Evolutionary conservation across 352 stramenopile species (phyloP), one percentile per base, ranked within the genome.

Genomic region (Globisporangium sylvaticum): DNA sequence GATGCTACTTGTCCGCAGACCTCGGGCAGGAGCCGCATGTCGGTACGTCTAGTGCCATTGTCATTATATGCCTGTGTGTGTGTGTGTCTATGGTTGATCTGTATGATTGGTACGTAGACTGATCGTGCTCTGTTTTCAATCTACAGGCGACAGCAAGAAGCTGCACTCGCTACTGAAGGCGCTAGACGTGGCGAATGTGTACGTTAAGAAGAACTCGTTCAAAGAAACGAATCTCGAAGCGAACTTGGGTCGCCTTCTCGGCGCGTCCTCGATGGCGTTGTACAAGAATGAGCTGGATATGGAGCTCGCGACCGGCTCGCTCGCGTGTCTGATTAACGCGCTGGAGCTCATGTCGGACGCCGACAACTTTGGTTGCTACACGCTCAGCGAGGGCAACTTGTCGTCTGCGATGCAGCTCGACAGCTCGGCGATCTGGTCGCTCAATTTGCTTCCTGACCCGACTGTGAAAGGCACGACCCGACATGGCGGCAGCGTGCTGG

Each of bases 401-500:
- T 81, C 73, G n/a, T 95, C 82, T n/a, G 83, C 84, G 20, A 97
- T 98, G 88, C 90, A 97, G 59, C 79, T 98, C 2, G 96, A 98
- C 70, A 97, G 79, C 58, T 80, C 95, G 2, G 96, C 94, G 4
- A 84, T 97, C 14, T 94, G 89, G 72, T 97, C 95, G 42, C 81
- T 98, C 2, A 98, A 97, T 62, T 69, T 98, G 27, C 76, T 98
- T 9, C 95, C 96, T 0, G 88, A 96, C 62, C 78, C 83, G 9
- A 76, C 65, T 12, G 75, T 62, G 8, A 81, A 81, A 50, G 67
- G 71, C 48, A 72, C 76, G 1, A 56, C 67, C 24, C 77, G 76
- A 0, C 75, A 90, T 22, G 87, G 84, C 46, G 81, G 88, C 32
- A 98, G 92, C 62, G 76, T 99, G 0, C 87, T 94, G 68, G 95